A percentile compares a stretch with the other conserved stretches of the same genome.
These are phyloP conservation scores for Pestalotiopsis sp. DNA, from an alignment of 2,329 filamentous ascomycete species.

Conservation along the genomic window DNA sequence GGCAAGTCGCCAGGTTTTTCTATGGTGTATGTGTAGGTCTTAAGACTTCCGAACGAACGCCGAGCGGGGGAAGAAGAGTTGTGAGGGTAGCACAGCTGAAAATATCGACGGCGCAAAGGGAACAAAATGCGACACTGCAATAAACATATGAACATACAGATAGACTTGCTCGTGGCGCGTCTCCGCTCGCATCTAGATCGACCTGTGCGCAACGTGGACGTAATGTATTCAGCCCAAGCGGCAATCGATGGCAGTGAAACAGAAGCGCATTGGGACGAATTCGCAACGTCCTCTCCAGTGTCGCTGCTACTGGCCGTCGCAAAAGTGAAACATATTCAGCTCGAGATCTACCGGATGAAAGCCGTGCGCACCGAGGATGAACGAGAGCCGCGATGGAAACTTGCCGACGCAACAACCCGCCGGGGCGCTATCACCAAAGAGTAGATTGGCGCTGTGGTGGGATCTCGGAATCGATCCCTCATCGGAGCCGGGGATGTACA, in stretches of 20 bases:
- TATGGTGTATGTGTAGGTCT: background rate
- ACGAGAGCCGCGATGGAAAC: background rate
- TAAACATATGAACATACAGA: background rate
- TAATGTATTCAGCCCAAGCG: background rate
- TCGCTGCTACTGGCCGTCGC: background rate
- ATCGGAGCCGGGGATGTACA: background rate
- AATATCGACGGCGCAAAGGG: background rate
- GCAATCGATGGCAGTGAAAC: background rate
- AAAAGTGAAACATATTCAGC: conserved; percentile 8
- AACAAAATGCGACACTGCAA: background rate
- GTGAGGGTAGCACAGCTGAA: background rate
- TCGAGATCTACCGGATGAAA: background rate
- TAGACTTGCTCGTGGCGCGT: background rate
- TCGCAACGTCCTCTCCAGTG: background rate
- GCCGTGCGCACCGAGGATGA: background rate
- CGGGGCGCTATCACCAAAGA: background rate
- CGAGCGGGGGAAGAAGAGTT: background rate
- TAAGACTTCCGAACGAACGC: background rate
- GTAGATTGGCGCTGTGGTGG: background rate
- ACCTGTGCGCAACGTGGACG: background rate
- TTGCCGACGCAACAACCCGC: background rate
- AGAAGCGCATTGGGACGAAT: background rate
- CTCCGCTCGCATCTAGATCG: background rate
- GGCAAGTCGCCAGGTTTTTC: background rate
- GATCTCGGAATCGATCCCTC: background rate